phyloP scores from a whole-genome alignment of 2,329 filamentous ascomycete genomes.

The Cercospora beticola region DNA sequence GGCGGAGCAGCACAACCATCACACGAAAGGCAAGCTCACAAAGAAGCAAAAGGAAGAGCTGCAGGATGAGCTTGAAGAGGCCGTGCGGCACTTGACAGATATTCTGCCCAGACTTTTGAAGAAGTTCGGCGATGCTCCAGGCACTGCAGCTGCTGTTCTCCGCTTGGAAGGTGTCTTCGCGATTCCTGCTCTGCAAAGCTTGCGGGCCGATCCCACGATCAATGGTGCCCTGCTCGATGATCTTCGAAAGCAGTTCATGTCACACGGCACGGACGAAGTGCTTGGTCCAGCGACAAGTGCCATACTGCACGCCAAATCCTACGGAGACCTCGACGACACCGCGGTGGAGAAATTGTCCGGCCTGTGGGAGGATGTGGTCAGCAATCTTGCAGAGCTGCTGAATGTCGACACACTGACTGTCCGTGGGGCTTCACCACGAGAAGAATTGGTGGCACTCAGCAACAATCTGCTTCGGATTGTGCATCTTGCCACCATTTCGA shows the following conservation, averaged over 20 bases:
- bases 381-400: conserved; percentile 66
- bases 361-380: conserved; percentile 82
- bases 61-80: conserved; percentile 71
- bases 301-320: conserved; percentile 79
- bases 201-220: conserved; percentile 79
- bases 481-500: conserved; percentile 49
- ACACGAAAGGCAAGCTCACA: conserved; percentile 53
- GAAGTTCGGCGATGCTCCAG: conserved; percentile 88
- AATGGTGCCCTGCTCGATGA: conserved; percentile 83
- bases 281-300: conserved; percentile 79
- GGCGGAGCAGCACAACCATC: conserved; percentile 60
- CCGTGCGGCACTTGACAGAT: conserved; percentile 72
- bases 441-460: conserved; percentile 35
- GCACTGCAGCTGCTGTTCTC: conserved; percentile 81
- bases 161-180: conserved; percentile 84
- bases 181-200: conserved; percentile 80
- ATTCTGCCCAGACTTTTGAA: conserved; percentile 83
- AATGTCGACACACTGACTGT: conserved; percentile 69
- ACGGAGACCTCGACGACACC: conserved; percentile 83
- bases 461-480: conserved; percentile 37
- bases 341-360: conserved; percentile 76
- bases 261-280: conserved; percentile 85
- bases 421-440: conserved; percentile 64
- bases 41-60: conserved; percentile 62
- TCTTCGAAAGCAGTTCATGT: conserved; percentile 88